Conservation (phyloP, 1,284 basidiomycete genomes). For the Moesziomyces parantarcticus region DNA sequence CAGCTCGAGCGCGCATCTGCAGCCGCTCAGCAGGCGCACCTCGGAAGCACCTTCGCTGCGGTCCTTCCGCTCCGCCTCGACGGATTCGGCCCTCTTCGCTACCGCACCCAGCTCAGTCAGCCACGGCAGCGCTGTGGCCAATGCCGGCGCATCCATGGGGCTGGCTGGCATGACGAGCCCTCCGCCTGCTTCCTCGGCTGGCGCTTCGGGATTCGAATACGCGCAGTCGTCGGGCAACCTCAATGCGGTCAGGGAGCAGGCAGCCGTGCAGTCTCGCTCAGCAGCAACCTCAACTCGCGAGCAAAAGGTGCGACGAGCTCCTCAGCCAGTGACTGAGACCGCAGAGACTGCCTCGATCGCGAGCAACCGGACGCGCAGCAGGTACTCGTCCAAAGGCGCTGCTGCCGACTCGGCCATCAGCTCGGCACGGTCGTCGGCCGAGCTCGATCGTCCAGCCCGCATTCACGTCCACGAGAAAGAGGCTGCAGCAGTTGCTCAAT, state of each 20-base stretch:
- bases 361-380: constrained; percentile 11
- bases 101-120: constrained; percentile 10
- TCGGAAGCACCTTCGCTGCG: constrained; percentile 15
- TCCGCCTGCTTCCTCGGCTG: constrained; percentile 21
- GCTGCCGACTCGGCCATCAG: not conserved
- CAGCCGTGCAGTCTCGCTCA: too few relatives aligned
- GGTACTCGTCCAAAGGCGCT: constrained; percentile 29
- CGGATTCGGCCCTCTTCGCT: constrained; percentile 13
- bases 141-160: constrained; percentile 6
- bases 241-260: constrained; percentile 21
- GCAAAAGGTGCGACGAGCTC: not conserved
- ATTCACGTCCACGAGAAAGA: constrained; percentile 15
- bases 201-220: constrained; percentile 6
- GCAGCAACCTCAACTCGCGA: too few relatives aligned
- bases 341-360: constrained; percentile 18
- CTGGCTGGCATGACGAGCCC: constrained; percentile 25
- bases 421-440: constrained; percentile 4
- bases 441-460: not conserved
- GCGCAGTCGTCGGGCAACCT: constrained; percentile 7
- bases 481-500: not conserved
- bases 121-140: constrained; percentile 4
- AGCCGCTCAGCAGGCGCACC: constrained; percentile 7
- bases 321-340: not conserved
- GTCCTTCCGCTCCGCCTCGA: constrained; percentile 21
- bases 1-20: constrained; percentile 7